A percentile compares a stretch with the other conserved stretches of the same genome.
Evolutionary conservation across 139 green algal species (phyloP).

Genomic region (Tetraselmis chui): DNA sequence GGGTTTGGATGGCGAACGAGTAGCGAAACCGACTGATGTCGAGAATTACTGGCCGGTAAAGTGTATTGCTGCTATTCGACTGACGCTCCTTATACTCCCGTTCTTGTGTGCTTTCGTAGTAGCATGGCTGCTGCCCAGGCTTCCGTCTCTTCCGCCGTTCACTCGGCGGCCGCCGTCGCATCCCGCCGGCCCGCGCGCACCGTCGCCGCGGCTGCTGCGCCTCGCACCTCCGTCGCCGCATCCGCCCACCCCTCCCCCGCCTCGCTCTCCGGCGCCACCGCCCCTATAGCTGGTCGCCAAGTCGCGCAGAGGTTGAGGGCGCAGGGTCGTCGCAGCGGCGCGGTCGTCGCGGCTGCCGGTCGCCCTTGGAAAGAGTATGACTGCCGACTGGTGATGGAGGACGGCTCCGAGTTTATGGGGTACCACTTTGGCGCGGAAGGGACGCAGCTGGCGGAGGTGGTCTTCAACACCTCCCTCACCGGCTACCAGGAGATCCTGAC

Average conservation of each 20-base stretch:
- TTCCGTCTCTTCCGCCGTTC: neutral
- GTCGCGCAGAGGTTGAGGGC: neutral
- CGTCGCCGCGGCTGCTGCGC: too few species aligned
- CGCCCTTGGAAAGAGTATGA: neutral
- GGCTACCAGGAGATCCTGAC: constrained; percentile 98
- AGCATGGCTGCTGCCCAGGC: neutral
- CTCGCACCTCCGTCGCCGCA: neutral
- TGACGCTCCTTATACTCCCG: too few species aligned
- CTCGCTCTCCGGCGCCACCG: neutral
- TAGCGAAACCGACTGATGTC: too few species aligned
- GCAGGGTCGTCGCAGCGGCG: too few species aligned
- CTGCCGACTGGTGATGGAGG: constrained; percentile 80
- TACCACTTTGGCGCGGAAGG: constrained; percentile 78
- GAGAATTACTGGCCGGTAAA: too few species aligned
- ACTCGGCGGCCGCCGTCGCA: neutral
- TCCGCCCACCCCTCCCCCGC: too few species aligned
- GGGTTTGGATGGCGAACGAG: too few species aligned
- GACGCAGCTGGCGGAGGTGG: constrained; percentile 72
- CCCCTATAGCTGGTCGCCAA: neutral
- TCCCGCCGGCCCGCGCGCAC: too few species aligned
- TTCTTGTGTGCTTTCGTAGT: too few species aligned
- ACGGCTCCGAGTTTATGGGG: constrained; percentile 87
- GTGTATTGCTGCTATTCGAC: too few species aligned
- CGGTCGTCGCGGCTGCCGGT: neutral
- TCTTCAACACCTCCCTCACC: constrained; percentile 98